phyloP scores from a whole-genome alignment of 768 basidiomycete genomes.

The Psilocybe subaeruginosa region DNA sequence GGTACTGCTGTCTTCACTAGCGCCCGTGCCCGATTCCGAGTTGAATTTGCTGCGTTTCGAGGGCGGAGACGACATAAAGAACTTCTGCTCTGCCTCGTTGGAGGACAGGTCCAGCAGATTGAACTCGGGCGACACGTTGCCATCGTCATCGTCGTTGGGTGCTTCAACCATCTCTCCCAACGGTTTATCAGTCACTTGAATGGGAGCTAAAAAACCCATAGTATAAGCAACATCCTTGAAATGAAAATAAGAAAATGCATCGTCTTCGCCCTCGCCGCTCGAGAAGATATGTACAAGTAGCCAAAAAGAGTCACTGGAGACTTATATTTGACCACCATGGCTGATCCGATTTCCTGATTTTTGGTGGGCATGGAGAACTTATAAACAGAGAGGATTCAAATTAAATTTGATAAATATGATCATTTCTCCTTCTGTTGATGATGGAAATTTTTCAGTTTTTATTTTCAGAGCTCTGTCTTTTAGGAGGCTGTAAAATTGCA shows the following conservation, averaged over 20 bases:
- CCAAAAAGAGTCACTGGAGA: too few relatives aligned
- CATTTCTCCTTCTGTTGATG: too few relatives aligned
- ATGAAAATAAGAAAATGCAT: slow-evolving; percentile 32
- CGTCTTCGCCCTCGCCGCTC: slow-evolving; percentile 59
- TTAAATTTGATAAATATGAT: too few relatives aligned
- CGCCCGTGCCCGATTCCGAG: neutral
- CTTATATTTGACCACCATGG: too few relatives aligned
- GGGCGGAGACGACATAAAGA: slow-evolving; percentile 35
- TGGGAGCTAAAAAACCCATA: neutral
- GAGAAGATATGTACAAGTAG: too few relatives aligned
- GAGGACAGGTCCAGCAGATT: slow-evolving; percentile 43
- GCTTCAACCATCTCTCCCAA: slow-evolving; percentile 35
- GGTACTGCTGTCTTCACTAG: neutral
- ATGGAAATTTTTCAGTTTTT: too few relatives aligned
- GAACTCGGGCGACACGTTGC: slow-evolving; percentile 75
- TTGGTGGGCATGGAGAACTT: too few relatives aligned
- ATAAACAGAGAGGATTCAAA: too few relatives aligned
- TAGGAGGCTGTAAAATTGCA: too few relatives aligned
- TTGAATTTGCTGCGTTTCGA: slow-evolving; percentile 16
- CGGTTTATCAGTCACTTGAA: slow-evolving; percentile 29
- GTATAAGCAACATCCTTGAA: slow-evolving; percentile 7
- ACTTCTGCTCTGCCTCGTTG: slow-evolving; percentile 32
- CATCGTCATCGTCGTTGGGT: slow-evolving; percentile 48
- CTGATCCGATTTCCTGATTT: too few relatives aligned
- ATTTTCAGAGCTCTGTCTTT: too few relatives aligned